Percentiles rank a stretch among this genome's conserved stretches.
Conservation (phyloP, 2,329 filamentous ascomycete genomes). For the Venturia effusa region DNA sequence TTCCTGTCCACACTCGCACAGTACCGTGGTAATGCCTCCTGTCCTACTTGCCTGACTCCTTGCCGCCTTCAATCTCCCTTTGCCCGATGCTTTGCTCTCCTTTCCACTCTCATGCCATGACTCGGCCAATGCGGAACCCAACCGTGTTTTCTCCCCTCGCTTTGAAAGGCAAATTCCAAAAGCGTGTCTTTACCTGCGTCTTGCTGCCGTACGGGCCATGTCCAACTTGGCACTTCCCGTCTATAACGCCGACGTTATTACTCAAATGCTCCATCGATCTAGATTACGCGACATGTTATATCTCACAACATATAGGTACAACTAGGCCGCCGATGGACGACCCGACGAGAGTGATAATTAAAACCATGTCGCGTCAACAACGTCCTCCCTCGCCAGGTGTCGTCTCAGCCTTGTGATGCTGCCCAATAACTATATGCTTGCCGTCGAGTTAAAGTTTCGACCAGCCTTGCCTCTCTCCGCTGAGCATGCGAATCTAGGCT, state of each 20-base stretch:
- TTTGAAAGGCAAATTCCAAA: background rate
- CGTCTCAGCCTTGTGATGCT: slow-evolving; percentile 2
- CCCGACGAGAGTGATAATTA: background rate
- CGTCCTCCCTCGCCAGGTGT: background rate
- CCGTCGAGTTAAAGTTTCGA: background rate
- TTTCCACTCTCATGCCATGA: background rate
- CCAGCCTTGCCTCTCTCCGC: background rate
- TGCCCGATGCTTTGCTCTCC: background rate
- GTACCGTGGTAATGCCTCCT: background rate
- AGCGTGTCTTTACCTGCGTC: background rate
- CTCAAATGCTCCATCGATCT: background rate
- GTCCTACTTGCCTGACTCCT: background rate
- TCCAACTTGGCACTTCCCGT: background rate
- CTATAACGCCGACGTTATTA: background rate
- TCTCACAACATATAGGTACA: background rate
- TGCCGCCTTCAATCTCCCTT: background rate
- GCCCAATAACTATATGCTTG: background rate
- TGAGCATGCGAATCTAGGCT: background rate
- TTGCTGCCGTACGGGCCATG: background rate
- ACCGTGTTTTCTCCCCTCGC: background rate
- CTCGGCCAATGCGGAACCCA: background rate
- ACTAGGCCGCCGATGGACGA: too few relatives aligned
- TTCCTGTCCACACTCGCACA: background rate
- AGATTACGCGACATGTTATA: background rate
- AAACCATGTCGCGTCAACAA: background rate